These are phyloP conservation scores for Ceratobasidium sp. DNA, from an alignment of 1,284 basidiomycete species.

Conservation along the genomic window DNA sequence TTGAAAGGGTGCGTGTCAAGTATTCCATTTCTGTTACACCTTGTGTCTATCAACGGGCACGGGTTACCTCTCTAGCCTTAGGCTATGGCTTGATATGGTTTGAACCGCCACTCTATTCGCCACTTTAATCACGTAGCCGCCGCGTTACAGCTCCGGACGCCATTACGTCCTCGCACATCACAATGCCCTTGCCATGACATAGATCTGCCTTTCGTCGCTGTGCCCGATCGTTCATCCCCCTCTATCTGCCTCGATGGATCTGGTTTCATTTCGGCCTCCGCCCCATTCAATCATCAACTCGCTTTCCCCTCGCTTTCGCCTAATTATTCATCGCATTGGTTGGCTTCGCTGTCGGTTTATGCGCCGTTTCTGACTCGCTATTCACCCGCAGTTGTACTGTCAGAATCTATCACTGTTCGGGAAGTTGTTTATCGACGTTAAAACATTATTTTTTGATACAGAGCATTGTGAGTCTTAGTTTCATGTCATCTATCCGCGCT, in stretches of 20 bases:
- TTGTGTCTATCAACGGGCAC: slow-evolving; percentile 7
- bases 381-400: slow-evolving; percentile 81
- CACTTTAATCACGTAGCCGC: slow-evolving; percentile 19
- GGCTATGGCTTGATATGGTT: slow-evolving; percentile 18
- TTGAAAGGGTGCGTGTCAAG: slow-evolving; percentile 63
- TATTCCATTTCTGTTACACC: background rate
- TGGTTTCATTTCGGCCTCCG: slow-evolving; percentile 39
- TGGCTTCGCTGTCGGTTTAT: background rate
- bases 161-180: slow-evolving; percentile 40
- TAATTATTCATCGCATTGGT: slow-evolving; percentile 21
- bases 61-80: background rate
- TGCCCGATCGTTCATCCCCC: slow-evolving; percentile 31
- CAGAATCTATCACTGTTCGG: slow-evolving; percentile 97
- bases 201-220: slow-evolving; percentile 22
- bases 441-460: slow-evolving; percentile 95
- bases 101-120: slow-evolving; percentile 15
- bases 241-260: slow-evolving; percentile 24
- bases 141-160: background rate
- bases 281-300: slow-evolving; percentile 17
- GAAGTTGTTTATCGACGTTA: slow-evolving; percentile 99
- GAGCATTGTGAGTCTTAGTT: slow-evolving; percentile 73
- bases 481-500: background rate
- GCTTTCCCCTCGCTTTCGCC: slow-evolving; percentile 29
- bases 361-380: slow-evolving; percentile 17
- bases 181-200: slow-evolving; percentile 11